Base-by-base conservation (phyloP, 2,329 filamentous ascomycete species). In the Knufia petricola region DNA sequence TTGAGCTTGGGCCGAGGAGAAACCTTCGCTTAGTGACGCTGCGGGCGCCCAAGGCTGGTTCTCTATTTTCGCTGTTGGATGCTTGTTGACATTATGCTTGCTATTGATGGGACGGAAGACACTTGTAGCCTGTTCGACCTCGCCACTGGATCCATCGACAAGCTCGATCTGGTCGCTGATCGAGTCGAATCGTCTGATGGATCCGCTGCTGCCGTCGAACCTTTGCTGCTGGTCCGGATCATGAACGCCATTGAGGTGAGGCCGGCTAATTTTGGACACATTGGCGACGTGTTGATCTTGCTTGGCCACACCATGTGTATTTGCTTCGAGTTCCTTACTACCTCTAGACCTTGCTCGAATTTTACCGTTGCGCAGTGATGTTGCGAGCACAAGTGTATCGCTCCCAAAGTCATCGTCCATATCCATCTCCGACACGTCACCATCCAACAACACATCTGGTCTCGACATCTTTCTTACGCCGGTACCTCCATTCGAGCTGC, bases 291-390 rank as follows among this genome's bases (percentile, higher is more conserved):
- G 32, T 26, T 21, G 4, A 17, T 39, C 34, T 30, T 39, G 23
- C 19, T 3, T 32, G 7, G 17, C 6, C 17, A n/a, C 37, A 30
- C n/a, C n/a, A 34, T 13, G 3, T 9, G 19, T 30, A 26, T 13
- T n/a, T 15, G 42, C 24, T 10, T 3, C 31, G 13, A 13, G 17
- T 17, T 49, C 28, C 19, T 49, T 30, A 9, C 26, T 30, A n/a
- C 26, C 17, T 21, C 2, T 42, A n/a, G 24, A 9, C 26, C 42
- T 43, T 3, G 42, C 23, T 23, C 36, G 12, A 8, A 42, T 19
- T 32, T 34, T 41, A 2, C 46, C 46, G 34, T 19, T 42, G 15
- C 39, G 38, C 21, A 49, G 21, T n/a, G 24, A 20, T 20, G 23
- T 21, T 21, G 20, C 34, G 4, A 15, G 28, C 26, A 3, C 21